These are phyloP conservation scores for Fusarium acutatum DNA, from an alignment of 2,329 filamentous ascomycete species.

Conservation along the genomic window DNA sequence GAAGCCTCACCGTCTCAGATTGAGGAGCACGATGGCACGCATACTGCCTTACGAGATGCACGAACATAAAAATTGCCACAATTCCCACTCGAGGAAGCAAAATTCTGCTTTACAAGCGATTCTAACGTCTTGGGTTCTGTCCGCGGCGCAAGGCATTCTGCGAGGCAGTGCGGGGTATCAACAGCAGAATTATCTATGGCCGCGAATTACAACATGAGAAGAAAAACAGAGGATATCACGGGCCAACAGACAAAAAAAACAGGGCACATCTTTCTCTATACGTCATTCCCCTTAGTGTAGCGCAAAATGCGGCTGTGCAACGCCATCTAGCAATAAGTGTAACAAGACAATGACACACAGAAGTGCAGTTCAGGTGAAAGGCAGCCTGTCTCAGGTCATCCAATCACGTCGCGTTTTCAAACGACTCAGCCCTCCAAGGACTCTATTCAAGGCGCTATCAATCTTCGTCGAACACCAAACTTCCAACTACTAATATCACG, in stretches of 20 bases:
- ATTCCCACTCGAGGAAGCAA: no score
- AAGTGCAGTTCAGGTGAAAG: background rate
- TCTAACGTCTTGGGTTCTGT: no score
- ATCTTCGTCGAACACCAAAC: accelerated
- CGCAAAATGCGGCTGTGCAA: background rate
- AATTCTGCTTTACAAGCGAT: no score
- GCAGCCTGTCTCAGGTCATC: accelerated
- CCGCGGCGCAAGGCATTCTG: background rate
- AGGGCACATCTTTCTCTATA: no score
- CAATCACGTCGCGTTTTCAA: accelerated
- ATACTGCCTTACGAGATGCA: no score
- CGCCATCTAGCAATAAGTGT: background rate
- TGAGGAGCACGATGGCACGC: no score
- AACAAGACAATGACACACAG: background rate
- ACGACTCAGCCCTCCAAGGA: background rate
- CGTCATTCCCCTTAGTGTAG: no score
- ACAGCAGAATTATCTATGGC: background rate
- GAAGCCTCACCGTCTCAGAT: no score
- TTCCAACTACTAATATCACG: background rate
- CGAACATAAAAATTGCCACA: no score
- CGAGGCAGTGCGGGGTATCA: background rate
- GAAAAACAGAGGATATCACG: no score
- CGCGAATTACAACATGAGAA: no score
- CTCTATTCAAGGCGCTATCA: background rate
- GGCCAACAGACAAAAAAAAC: no score